Conservation (phyloP, 2,329 filamentous ascomycete species). For the Aspergillus sp. region DNA sequence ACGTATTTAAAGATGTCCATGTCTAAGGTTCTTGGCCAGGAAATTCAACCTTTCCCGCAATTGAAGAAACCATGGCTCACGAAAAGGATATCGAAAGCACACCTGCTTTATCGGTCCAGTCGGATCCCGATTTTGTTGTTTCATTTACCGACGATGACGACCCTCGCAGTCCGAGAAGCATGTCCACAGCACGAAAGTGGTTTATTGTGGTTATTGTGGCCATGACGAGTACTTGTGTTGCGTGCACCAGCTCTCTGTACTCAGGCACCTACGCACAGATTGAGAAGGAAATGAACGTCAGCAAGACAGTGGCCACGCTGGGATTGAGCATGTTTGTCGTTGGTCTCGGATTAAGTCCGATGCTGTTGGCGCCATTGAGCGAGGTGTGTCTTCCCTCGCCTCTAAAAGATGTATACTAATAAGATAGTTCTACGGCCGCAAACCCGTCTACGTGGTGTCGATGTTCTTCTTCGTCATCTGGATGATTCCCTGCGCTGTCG, state of each 20-base stretch:
- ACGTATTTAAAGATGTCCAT: no score
- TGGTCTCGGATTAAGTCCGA: slow-evolving; percentile 53
- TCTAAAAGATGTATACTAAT: neutral
- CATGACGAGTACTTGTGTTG: slow-evolving; percentile 73
- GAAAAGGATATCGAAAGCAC: no score
- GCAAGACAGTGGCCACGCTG: slow-evolving; percentile 68
- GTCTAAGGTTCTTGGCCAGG: no score
- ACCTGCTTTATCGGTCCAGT: no score
- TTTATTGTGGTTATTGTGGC: slow-evolving; percentile 68
- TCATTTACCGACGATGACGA: slow-evolving; percentile 58
- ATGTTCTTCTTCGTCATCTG: slow-evolving; percentile 73
- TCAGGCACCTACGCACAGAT: slow-evolving; percentile 77
- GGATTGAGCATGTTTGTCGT: slow-evolving; percentile 80
- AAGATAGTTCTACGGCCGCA: slow-evolving; percentile 68
- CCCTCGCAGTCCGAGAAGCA: slow-evolving; percentile 67
- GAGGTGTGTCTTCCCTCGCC: neutral
- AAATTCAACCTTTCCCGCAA: no score
- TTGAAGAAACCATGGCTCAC: no score
- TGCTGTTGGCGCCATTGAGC: neutral
- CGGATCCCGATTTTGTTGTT: no score
- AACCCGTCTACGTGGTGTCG: slow-evolving; percentile 72
- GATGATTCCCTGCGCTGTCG: slow-evolving; percentile 75
- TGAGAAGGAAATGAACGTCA: slow-evolving; percentile 66
- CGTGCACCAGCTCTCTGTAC: slow-evolving; percentile 80
- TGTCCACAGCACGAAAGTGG: slow-evolving; percentile 68